These are phyloP conservation scores for Thraustotheca clavata DNA, from an alignment of 352 stramenopile genomes.

Conservation along the genomic window DNA sequence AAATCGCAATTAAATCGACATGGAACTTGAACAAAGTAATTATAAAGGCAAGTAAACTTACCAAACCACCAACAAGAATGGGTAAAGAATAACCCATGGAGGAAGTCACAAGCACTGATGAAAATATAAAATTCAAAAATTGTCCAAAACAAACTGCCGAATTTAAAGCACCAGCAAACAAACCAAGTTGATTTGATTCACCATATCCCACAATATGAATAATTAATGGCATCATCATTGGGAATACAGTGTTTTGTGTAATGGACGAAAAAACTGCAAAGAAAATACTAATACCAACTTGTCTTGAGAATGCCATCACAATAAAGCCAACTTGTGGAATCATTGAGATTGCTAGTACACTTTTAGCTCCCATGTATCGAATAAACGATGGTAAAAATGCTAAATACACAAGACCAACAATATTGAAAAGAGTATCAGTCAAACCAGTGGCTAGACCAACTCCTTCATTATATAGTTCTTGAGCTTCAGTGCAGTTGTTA, in stretches of 20 bases:
- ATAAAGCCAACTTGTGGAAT: conserved; percentile 46
- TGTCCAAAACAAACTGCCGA: conserved; percentile 67
- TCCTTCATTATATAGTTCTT: conserved; percentile 35
- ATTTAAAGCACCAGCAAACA: conserved; percentile 69
- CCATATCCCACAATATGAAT: conserved; percentile 14
- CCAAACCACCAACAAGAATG: conserved; percentile 54
- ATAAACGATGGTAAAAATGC: conserved; percentile 37
- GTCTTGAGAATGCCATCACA: conserved; percentile 38
- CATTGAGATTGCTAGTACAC: conserved; percentile 26
- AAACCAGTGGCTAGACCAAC: conserved; percentile 35
- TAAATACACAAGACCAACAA: conserved; percentile 38
- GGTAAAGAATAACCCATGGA: conserved; percentile 51
- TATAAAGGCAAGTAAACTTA: conserved; percentile 49
- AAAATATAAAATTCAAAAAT: conserved; percentile 58
- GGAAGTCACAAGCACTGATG: conserved; percentile 48
- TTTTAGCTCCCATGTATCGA: conserved; percentile 29
- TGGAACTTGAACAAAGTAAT: conserved; percentile 44
- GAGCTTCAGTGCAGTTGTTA: conserved; percentile 13
- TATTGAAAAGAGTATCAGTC: conserved; percentile 36
- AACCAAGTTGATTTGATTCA: conserved; percentile 40
- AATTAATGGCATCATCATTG: conserved; percentile 3
- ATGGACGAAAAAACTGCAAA: conserved; percentile 35
- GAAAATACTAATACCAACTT: conserved; percentile 33
- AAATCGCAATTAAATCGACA: conserved; percentile 74
- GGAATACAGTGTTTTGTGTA: not conserved